Conservation (phyloP, 2,329 filamentous ascomycete species). For the Boeremia lycopersici region DNA sequence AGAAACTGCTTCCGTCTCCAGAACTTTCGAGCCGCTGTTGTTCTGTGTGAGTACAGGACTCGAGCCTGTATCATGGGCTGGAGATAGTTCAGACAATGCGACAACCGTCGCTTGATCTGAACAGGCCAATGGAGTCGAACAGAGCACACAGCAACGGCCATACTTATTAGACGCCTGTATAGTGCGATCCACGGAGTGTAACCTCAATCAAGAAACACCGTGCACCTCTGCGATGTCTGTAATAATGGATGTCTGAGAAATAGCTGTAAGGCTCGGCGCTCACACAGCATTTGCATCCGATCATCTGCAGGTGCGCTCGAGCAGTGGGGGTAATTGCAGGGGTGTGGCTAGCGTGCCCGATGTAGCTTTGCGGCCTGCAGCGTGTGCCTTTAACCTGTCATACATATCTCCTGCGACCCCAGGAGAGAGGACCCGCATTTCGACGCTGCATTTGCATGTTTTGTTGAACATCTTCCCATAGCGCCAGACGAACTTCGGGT, state of each 20-base stretch:
- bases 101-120: background rate
- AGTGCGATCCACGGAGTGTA: background rate
- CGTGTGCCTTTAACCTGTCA: slow-evolving; percentile 18
- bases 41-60: background rate
- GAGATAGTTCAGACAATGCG: background rate
- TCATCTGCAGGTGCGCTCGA: slow-evolving; percentile 31
- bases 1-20: slow-evolving; percentile 15
- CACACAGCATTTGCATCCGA: slow-evolving; percentile 24
- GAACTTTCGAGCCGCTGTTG: slow-evolving; percentile 1
- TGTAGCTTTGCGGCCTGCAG: slow-evolving; percentile 8
- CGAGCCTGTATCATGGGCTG: background rate
- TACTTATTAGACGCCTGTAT: background rate
- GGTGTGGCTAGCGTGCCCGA: slow-evolving; percentile 8
- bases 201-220: slow-evolving; percentile 9
- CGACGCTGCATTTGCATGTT: slow-evolving; percentile 15
- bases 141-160: background rate
- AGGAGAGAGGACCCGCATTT: slow-evolving; percentile 21
- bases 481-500: background rate
- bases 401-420: slow-evolving; percentile 21
- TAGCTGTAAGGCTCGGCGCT: slow-evolving; percentile 9
- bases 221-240: slow-evolving; percentile 3
- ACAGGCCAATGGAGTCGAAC: background rate
- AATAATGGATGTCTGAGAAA: slow-evolving; percentile 3
- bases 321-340: slow-evolving; percentile 29
- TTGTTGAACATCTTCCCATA: slow-evolving; percentile 12